Evolutionary conservation across 1,284 basidiomycete species (phyloP), one percentile per base, ranked within the genome.

Genomic region (Trametes hirsuta): DNA sequence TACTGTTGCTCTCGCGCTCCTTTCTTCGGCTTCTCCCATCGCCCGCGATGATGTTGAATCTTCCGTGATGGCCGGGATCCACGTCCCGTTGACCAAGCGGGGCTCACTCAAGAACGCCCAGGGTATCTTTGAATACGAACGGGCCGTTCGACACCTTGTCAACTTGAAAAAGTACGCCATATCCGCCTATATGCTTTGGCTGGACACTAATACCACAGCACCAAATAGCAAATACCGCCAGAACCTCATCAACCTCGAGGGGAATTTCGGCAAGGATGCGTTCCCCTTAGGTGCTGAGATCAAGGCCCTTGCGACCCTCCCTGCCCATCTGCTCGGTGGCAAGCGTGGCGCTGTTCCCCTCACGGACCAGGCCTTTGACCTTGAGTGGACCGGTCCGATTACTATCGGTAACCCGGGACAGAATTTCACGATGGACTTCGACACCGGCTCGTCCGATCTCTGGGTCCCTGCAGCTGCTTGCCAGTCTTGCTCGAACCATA

Each of bases 361-460:
- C 12, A 68, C 63, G 6, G 67, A 66, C 62, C 62, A 72, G 53
- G 39, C 64, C 22, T 45, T 59, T 36, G 62, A 63, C 42, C 44
- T 58, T 18, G 55, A 70, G 40, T 74, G 71, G 71, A 71, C 68
- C 36, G 71, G 73, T 34, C 59, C 58, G 15, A 69, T 74, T 58
- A 62, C 61, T 21, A 69, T 74, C 50, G 73, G 73, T 50, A 71
- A 62, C 40, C 72, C 71, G 3, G 41, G 66, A 25, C 61, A 65
- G 54, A 60, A 42, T 36, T 66, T 66, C 50, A 47, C 55, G 1
- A 47, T 71, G 47, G 68, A 74, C 65, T 51, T 70, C 64, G 68
- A 59, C 57, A 64, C 66, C 3, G 66, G 66, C 42, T 68, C 66
- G 6, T 59, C 66, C n/a, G 64, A 66, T 51, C 57, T 66, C 21